Base-by-base conservation (phyloP, 1,284 basidiomycete species). In the Sphaerobolus stellatus region DNA sequence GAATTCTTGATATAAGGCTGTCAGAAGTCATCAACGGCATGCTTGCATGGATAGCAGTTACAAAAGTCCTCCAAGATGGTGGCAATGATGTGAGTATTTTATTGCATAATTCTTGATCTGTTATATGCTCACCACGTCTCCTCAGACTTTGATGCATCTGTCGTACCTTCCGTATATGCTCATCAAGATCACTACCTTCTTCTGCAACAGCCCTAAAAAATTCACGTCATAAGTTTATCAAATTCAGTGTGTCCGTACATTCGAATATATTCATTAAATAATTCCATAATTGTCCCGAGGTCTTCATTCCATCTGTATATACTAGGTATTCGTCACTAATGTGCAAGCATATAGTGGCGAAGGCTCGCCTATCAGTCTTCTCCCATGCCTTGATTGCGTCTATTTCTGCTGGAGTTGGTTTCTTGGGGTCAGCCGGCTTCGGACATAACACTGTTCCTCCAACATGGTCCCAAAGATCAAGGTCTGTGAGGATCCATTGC, bases 1-100 rank as follows among this genome's bases (percentile, higher is more conserved):
- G 31, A 38, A 79, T 66, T 59, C 68, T 44, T 58, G 66, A 43
- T 61, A 72, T 58, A 46, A 72, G 44, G 62, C 66, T 33, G 30
- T 59, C 25, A 28, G 68, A 60, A 44, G 49, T 4, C 18, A 51
- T 45, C n/a, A 16, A 20, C 16, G 33, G 34, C 8, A 51, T 8
- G 2, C 40, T 7, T 5, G 36, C 49, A 28, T 51, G 38, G 24
- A 51, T 22, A 22, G 34, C 28, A 14, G 27, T 29, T 11, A 29
- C 14, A 20, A 48, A 48, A 28, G 13, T 22, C 29, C 18, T 25
- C 49, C 49, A 51, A 9, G 49, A 51, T 3, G 8, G 8, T 47
- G 49, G 49, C 5, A 51, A 36, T 3, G 34, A 51, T 9, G 49
- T 51, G 5, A 51, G 34, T 36, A 36, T 11, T 36, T 11, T 36